Base-by-base conservation (phyloP, 805 yeast species). In the Hanseniaspora lachancei region DNA sequence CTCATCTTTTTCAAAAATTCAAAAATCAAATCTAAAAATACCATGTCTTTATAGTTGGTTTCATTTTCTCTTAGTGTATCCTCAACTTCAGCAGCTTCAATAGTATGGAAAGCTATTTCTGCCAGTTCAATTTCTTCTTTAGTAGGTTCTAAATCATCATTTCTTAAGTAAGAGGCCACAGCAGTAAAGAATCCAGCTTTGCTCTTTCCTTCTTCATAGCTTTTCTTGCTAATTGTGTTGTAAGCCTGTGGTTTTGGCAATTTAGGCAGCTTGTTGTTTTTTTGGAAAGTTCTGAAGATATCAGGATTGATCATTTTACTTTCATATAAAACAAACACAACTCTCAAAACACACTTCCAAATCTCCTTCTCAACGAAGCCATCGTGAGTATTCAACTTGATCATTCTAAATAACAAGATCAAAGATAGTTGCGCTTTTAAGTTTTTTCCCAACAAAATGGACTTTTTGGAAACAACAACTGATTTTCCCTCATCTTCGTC, bases 61-160 rank as follows among this genome's bases (percentile, higher is more conserved):
- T 60, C 65, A 55, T 81, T 73, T 21, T 74, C 74, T 49, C 75
- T 76, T 58, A 88, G 75, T 1, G 88, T 70, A 1, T 73, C 72
- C 4, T 76, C 67, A 5, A 89, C 70, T 50, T 78, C 77, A 59
- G 93, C 80, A 0, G 91, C 79, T 53, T 78, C 78, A 52, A 91
- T 75, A 65, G 97, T 91, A 61, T 89, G 95, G 44, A 84, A 70
- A 0, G 96, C 85, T 5, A 88, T 82, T 15, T 84, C 67, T 0
- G 97, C 86, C 5, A 86, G 78, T 60, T 89, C 95, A 50, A 93
- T 83, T 62, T 91, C 97, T 63, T 87, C 95, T 57, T 86, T 95
- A 1, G 95, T 79, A 13, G 99, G 99, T 67, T 91, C 97, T n/a
- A 27, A 46, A 54, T 87, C 95, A 63, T 89, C 97, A 20, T 97